phyloP scores from a whole-genome alignment of 805 yeast species.

The Cephaloascus fragrans region DNA sequence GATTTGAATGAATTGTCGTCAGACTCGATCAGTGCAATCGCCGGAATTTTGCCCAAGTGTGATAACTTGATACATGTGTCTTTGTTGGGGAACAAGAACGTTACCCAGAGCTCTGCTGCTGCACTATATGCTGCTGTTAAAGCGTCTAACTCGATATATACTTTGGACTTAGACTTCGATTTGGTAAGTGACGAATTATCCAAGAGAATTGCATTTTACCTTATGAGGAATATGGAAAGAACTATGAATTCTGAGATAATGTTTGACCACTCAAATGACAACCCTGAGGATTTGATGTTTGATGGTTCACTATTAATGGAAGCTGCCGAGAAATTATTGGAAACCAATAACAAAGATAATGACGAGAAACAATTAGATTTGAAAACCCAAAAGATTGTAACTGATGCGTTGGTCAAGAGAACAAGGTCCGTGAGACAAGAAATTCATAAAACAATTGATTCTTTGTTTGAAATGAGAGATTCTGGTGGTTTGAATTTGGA shows the following conservation, averaged over 20 bases:
- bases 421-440: slow-evolving; percentile 39
- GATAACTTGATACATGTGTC: slow-evolving; percentile 43
- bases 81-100: slow-evolving; percentile 38
- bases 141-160: slow-evolving; percentile 35
- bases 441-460: slow-evolving; percentile 42
- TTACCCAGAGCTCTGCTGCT: slow-evolving; percentile 33
- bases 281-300: slow-evolving; percentile 48
- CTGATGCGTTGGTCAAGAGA: slow-evolving; percentile 40
- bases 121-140: slow-evolving; percentile 42
- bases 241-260: slow-evolving; percentile 21
- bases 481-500: slow-evolving; percentile 38
- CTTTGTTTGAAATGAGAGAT: slow-evolving; percentile 34
- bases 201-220: slow-evolving; percentile 44
- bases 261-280: slow-evolving; percentile 5
- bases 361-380: slow-evolving; percentile 24
- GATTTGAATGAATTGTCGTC: slow-evolving; percentile 41
- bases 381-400: slow-evolving; percentile 32
- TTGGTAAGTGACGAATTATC: slow-evolving; percentile 39
- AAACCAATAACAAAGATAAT: slow-evolving; percentile 27
- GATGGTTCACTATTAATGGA: slow-evolving; percentile 70
- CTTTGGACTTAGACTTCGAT: slow-evolving; percentile 45
- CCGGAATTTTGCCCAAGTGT: slow-evolving; percentile 36
- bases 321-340: slow-evolving; percentile 59
- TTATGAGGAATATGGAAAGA: slow-evolving; percentile 48
- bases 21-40: slow-evolving; percentile 37